phyloP scores from a whole-genome alignment of 176 grass and related monocot species.

The Eragrostis nindensis region DNA sequence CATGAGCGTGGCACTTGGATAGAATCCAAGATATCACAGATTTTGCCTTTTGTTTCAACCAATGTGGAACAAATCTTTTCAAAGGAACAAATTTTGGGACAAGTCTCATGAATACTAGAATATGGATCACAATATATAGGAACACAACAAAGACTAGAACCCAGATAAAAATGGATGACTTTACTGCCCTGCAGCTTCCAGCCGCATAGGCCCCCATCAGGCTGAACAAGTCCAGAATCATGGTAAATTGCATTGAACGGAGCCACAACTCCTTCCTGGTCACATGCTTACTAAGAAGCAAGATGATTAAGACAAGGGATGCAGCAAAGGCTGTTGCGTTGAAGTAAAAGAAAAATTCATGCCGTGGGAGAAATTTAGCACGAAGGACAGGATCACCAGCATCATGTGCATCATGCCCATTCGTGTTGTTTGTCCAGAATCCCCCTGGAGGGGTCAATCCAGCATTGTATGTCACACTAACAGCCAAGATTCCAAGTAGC shows the following conservation, averaged over 20 bases:
- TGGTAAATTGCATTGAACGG: constrained; percentile 49
- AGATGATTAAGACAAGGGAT: constrained; percentile 61
- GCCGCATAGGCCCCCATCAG: constrained; percentile 61
- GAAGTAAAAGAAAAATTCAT: constrained; percentile 54
- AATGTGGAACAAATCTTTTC: too few relatives aligned
- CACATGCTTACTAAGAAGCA: constrained; percentile 57
- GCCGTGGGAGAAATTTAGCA: not conserved
- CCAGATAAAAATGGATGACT: constrained; percentile 57
- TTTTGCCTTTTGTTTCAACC: not conserved
- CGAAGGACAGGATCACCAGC: constrained; percentile 45
- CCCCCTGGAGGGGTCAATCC: constrained; percentile 44
- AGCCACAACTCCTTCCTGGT: constrained; percentile 34
- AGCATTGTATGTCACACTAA: constrained; percentile 55
- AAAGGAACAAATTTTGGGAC: too few relatives aligned
- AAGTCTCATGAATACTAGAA: constrained; percentile 29
- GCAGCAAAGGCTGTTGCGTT: constrained; percentile 56
- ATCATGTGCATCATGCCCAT: not conserved
- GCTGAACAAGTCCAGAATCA: constrained; percentile 56
- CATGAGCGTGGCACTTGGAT: not conserved
- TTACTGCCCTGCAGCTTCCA: constrained; percentile 39
- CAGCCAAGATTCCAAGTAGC: constrained; percentile 40
- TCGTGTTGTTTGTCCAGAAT: not conserved
- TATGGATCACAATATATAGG: constrained; percentile 40
- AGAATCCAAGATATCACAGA: not conserved
- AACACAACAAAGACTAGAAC: constrained; percentile 46